Evolutionary conservation across 2,329 filamentous ascomycete genomes (phyloP), one percentile per base, ranked within the genome.

Genomic region (Neobulgaria alba): DNA sequence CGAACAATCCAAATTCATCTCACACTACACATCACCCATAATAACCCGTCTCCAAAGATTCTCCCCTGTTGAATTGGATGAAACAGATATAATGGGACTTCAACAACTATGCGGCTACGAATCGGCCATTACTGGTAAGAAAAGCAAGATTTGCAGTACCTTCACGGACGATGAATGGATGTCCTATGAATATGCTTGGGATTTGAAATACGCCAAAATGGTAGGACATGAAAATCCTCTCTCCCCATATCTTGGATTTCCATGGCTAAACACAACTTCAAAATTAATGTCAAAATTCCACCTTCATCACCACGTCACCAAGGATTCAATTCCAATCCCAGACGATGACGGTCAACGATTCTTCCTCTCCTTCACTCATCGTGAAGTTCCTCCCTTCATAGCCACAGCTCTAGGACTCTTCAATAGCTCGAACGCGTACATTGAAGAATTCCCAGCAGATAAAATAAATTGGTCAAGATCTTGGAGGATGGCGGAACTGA

Each of bases 391-490:
- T 1, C 79, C 80, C 1, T 78, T 76, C 43, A 75, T 82, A 1
- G 62, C 78, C 1, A 79, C 82, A 1, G 77, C 79, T 0, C 68
- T 84, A 60, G 79, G 79, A 0, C 65, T 85, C 3, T 84, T 82
- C 67, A 83, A 83, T 64, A 82, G 82, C 60, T 78, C 75, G 3
- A 67, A 69, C 41, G 58, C 70, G 10, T 62, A 76, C 49, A 82
- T 82, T 48, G 71, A 68, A 36, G 82, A 79, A 2, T 82, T 84
- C 72, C 79, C 79, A 0, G 61, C 72, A 0, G 69, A 74, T 46
- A 65, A 66, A 17, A 75, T 81, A 55, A 84, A 83, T 62, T 69
- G 77, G 57, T 65, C 68, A 17, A 73, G 79, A 18, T 72, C 68
- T 2, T 84, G 79, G 79, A 70, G 68, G 54, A 77, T 72, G 47